A percentile compares a stretch with the other conserved stretches of the same genome.
Conservation (phyloP, 176 grass and related monocot genomes). For the Oryza brachyantha region DNA sequence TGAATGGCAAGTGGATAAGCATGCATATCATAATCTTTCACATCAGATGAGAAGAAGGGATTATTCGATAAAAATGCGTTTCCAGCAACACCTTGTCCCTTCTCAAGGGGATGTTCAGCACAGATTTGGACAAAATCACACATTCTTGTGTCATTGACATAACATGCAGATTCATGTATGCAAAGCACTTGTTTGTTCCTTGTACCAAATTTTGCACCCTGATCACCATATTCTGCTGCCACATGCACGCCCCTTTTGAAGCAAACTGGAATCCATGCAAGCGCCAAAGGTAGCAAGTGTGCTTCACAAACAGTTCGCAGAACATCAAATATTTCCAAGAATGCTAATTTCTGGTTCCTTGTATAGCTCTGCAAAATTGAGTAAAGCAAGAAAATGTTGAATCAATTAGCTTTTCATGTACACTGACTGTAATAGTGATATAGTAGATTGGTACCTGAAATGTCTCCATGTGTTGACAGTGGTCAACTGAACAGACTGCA, state of each 20-base stretch:
- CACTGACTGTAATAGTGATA: background rate
- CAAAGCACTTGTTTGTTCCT: constrained; percentile 34
- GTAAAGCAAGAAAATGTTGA: background rate
- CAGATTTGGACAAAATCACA: constrained; percentile 50
- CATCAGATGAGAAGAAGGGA: constrained; percentile 59
- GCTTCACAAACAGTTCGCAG: constrained; percentile 47
- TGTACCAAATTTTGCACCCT: background rate
- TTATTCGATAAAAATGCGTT: constrained; percentile 57
- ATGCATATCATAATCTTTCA: constrained; percentile 38
- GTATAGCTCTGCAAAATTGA: constrained; percentile 19
- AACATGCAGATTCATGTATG: constrained; percentile 56
- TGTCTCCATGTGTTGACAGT: constrained; percentile 10
- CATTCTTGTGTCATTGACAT: constrained; percentile 49
- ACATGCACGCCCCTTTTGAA: background rate
- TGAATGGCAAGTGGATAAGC: constrained; percentile 61
- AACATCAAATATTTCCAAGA: constrained; percentile 62
- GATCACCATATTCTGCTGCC: constrained; percentile 7
- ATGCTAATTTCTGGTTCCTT: constrained; percentile 47
- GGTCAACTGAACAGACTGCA: constrained; percentile 37
- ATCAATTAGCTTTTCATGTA: background rate
- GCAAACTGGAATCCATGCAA: constrained; percentile 60
- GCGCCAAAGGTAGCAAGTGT: constrained; percentile 73
- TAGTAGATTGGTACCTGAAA: constrained; percentile 6
- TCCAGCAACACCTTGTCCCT: constrained; percentile 63
- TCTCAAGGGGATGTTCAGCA: constrained; percentile 35